A percentile compares a stretch with the other conserved stretches of the same genome.
Conservation (phyloP, 352 stramenopile species). For the Globisporangium spinosum region DNA sequence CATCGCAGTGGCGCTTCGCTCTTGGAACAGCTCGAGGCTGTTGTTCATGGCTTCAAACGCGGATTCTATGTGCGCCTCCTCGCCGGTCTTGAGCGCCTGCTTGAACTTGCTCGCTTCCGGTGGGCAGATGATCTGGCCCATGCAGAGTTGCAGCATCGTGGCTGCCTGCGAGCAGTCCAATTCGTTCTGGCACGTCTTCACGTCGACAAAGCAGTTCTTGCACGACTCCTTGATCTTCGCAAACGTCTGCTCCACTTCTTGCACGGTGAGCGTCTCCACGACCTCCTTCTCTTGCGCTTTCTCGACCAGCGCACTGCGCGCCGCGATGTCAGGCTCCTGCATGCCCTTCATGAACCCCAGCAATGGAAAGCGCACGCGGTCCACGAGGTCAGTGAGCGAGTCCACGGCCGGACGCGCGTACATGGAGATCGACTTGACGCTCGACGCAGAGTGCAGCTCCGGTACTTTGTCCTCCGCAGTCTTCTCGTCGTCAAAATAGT, state of each 20-base stretch:
- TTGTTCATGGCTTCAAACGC: constrained; percentile 75
- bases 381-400: constrained; percentile 59
- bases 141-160: constrained; percentile 87
- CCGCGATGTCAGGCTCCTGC: constrained; percentile 43
- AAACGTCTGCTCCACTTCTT: constrained; percentile 81
- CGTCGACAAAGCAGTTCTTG: constrained; percentile 70
- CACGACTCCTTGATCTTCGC: constrained; percentile 82
- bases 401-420: constrained; percentile 83
- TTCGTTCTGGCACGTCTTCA: constrained; percentile 77
- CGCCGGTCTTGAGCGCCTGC: constrained; percentile 60
- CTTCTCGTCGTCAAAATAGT: constrained; percentile 94
- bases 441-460: constrained; percentile 77
- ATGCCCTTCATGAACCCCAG: constrained; percentile 46
- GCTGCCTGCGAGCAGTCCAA: constrained; percentile 80
- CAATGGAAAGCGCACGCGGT: constrained; percentile 83
- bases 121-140: constrained; percentile 84
- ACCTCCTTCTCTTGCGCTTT: constrained; percentile 36
- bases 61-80: constrained; percentile 62
- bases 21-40: constrained; percentile 77
- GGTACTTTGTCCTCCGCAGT: constrained; percentile 69
- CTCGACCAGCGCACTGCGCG: constrained; percentile 50
- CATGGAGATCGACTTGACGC: constrained; percentile 89
- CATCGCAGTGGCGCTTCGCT: constrained; percentile 69
- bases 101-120: constrained; percentile 61
- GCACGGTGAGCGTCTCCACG: constrained; percentile 42